Conservation (phyloP, 1,284 basidiomycete genomes). For the Boletus subluridellus region DNA sequence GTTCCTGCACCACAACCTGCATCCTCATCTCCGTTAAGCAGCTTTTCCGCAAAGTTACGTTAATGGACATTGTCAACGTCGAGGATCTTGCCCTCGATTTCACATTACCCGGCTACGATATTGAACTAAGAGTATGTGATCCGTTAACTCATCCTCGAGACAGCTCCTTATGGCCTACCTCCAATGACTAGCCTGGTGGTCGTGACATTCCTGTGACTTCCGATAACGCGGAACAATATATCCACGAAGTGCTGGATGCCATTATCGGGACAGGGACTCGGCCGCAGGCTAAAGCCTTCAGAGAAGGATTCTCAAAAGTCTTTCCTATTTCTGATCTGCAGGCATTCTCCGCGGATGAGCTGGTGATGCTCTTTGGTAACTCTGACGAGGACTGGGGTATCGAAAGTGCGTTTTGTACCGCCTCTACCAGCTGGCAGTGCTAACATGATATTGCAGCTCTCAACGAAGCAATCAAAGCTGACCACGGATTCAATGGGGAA, state of each 20-base stretch:
- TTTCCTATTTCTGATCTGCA: slow-evolving; percentile 89
- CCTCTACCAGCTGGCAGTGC: not conserved
- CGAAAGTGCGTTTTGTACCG: slow-evolving; percentile 62
- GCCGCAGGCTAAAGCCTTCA: slow-evolving; percentile 80
- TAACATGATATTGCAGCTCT: slow-evolving; percentile 51
- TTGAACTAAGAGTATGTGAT: slow-evolving; percentile 75
- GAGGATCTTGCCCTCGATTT: slow-evolving; percentile 93
- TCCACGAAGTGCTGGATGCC: slow-evolving; percentile 74
- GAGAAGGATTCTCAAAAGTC: slow-evolving; percentile 88
- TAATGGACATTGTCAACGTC: slow-evolving; percentile 63
- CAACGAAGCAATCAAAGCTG: slow-evolving; percentile 88
- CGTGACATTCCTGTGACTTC: slow-evolving; percentile 76
- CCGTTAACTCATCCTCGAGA: not conserved
- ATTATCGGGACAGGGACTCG: slow-evolving; percentile 76
- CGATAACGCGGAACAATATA: slow-evolving; percentile 87
- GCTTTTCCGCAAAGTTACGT: slow-evolving; percentile 55
- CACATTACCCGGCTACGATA: slow-evolving; percentile 92
- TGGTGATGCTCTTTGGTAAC: slow-evolving; percentile 92
- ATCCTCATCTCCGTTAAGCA: slow-evolving; percentile 19
- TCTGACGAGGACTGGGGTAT: slow-evolving; percentile 91
- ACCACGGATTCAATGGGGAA: slow-evolving; percentile 97
- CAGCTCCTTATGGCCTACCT: not conserved
- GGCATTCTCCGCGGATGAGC: slow-evolving; percentile 91
- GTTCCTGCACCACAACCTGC: slow-evolving; percentile 3
- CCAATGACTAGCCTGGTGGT: slow-evolving; percentile 61